phyloP scores from a whole-genome alignment of 805 yeast species.

The Crinitomyces ghanaensis region DNA sequence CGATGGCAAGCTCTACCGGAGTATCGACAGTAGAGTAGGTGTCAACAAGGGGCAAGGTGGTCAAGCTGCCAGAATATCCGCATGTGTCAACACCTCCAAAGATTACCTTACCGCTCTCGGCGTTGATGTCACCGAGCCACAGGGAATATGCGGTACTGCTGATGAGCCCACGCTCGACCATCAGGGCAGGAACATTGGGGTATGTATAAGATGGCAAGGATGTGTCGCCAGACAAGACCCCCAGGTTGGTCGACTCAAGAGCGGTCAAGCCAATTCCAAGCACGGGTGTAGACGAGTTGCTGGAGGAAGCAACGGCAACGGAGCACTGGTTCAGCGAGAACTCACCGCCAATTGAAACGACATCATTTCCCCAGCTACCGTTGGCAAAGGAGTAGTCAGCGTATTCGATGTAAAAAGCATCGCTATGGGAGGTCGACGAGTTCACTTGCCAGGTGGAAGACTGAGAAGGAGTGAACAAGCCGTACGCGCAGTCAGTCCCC shows the following conservation, averaged over 20 bases:
- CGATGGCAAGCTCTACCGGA: conserved; percentile 4
- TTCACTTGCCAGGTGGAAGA: conserved; percentile 15
- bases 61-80: conserved; percentile 30
- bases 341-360: conserved; percentile 43
- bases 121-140: conserved; percentile 28
- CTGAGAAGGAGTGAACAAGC: conserved; percentile 4
- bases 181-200: conserved; percentile 50
- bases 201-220: conserved; percentile 25
- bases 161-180: conserved; percentile 38
- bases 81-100: conserved; percentile 36
- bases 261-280: conserved; percentile 27
- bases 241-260: conserved; percentile 21
- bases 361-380: conserved; percentile 53
- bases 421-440: conserved; percentile 3
- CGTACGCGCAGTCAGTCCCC: conserved; percentile 1
- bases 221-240: neutral
- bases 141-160: conserved; percentile 34
- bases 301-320: conserved; percentile 61
- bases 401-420: conserved; percentile 15
- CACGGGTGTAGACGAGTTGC: conserved; percentile 51
- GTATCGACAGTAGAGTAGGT: conserved; percentile 3
- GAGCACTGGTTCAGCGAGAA: conserved; percentile 45
- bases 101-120: conserved; percentile 29
- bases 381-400: conserved; percentile 39
- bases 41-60: conserved; percentile 24